These are phyloP conservation scores for Fusarium buxicola DNA, from an alignment of 2,329 filamentous ascomycete species.

Conservation along the genomic window DNA sequence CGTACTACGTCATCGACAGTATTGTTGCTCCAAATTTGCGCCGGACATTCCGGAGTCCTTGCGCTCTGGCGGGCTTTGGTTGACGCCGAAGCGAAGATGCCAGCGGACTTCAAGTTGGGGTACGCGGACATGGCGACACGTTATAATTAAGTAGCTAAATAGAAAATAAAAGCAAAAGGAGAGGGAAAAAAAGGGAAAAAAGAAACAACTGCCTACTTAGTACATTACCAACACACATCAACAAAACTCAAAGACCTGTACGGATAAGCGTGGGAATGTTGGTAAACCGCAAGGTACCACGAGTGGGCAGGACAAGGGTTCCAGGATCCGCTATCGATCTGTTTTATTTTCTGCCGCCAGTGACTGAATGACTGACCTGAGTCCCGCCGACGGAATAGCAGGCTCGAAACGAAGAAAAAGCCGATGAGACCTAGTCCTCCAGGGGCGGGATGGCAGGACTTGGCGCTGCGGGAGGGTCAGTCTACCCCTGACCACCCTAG, in stretches of 20 bases:
- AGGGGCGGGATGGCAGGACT: constrained; percentile 28
- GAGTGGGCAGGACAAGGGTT: constrained; percentile 21
- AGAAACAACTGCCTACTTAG: constrained; percentile 22
- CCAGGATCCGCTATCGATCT: constrained; percentile 40
- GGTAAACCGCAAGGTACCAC: constrained; percentile 38
- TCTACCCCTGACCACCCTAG: constrained; percentile 33
- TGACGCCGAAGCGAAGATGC: constrained; percentile 1
- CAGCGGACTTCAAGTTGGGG: neutral
- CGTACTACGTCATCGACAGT: constrained; percentile 39
- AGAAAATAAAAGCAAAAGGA: neutral
- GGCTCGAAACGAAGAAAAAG: constrained; percentile 16
- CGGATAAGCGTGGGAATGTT: constrained; percentile 33
- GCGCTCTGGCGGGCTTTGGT: constrained; percentile 1
- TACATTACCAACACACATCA: constrained; percentile 14
- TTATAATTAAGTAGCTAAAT: no score
- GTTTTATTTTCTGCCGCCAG: constrained; percentile 6
- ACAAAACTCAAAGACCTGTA: constrained; percentile 23
- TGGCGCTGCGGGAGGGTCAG: constrained; percentile 32
- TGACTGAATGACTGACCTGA: constrained; percentile 5
- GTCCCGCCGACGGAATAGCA: constrained; percentile 14
- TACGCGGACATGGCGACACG: neutral
- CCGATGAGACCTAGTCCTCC: constrained; percentile 17
- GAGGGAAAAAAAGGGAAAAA: constrained; percentile 4
- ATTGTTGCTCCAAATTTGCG: constrained; percentile 22
- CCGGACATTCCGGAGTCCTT: constrained; percentile 29